phyloP scores from a whole-genome alignment of 208 protist species.

The Leishmania tarentolae region DNA sequence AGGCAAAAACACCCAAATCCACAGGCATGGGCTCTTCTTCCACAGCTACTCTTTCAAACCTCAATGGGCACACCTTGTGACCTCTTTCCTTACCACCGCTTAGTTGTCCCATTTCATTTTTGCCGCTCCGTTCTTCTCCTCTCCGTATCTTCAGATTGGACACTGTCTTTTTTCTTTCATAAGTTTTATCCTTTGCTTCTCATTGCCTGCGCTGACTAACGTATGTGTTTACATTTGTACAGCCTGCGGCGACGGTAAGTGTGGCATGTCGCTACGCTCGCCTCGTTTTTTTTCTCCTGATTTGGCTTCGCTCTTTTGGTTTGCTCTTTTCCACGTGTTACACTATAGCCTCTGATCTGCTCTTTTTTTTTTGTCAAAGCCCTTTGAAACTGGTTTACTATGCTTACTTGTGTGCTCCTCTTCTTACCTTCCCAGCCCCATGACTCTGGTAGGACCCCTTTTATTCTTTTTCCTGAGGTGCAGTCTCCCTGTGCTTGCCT shows the following conservation, averaged over 20 bases:
- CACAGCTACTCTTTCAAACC: background rate
- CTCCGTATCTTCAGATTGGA: background rate
- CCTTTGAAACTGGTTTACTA: background rate
- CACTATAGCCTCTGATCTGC: background rate
- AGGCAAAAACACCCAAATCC: background rate
- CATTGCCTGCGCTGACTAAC: background rate
- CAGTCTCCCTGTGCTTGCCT: too few species aligned
- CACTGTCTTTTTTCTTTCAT: background rate
- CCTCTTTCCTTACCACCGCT: background rate
- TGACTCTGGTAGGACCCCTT: background rate
- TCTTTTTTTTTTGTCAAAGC: background rate
- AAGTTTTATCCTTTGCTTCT: background rate
- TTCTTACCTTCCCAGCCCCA: background rate
- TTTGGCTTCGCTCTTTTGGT: background rate
- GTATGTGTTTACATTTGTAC: background rate
- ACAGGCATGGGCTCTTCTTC: constrained; percentile 10
- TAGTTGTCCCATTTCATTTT: background rate
- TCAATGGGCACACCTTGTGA: background rate
- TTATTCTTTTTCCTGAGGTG: background rate
- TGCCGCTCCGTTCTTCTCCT: background rate
- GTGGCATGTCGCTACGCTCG: background rate
- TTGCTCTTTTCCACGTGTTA: background rate
- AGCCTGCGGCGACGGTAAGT: background rate
- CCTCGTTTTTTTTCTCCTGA: background rate
- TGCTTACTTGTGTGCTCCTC: background rate